Conservation (phyloP, 2,329 filamentous ascomycete genomes). For the Cadophora luteo-olivacea region DNA sequence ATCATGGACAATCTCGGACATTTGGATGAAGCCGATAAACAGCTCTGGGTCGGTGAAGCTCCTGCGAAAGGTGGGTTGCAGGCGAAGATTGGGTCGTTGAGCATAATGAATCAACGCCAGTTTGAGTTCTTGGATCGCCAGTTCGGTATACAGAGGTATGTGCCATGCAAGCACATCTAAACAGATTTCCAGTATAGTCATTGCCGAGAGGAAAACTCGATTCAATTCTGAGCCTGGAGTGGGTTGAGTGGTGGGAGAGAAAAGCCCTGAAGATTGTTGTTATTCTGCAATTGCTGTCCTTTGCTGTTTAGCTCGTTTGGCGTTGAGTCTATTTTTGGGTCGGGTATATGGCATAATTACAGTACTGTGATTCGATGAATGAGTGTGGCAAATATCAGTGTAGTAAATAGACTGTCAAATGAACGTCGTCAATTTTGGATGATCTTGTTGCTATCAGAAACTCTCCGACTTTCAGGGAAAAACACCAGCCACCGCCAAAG, state of each 20-base stretch:
- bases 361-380: conserved; percentile 5
- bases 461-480: not conserved
- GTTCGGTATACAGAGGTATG: conserved; percentile 23
- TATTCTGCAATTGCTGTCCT: not conserved
- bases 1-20: conserved; percentile 28
- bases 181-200: not conserved
- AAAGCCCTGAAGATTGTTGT: conserved; percentile 4
- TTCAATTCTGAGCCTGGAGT: not conserved
- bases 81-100: conserved; percentile 37
- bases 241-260: not conserved
- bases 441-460: not conserved
- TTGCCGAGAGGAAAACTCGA: not conserved
- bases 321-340: conserved; percentile 11
- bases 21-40: conserved; percentile 33
- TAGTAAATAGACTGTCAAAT: conserved; percentile 12
- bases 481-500: not conserved
- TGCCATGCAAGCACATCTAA: conserved; percentile 28
- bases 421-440: not conserved
- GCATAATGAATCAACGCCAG: conserved; percentile 24
- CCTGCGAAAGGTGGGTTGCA: conserved; percentile 38
- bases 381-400: not conserved
- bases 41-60: conserved; percentile 36
- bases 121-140: conserved; percentile 28
- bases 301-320: not conserved
- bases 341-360: not conserved